Base-by-base conservation (phyloP, 2,329 filamentous ascomycete genomes). In the Camptophora hylomeconis region DNA sequence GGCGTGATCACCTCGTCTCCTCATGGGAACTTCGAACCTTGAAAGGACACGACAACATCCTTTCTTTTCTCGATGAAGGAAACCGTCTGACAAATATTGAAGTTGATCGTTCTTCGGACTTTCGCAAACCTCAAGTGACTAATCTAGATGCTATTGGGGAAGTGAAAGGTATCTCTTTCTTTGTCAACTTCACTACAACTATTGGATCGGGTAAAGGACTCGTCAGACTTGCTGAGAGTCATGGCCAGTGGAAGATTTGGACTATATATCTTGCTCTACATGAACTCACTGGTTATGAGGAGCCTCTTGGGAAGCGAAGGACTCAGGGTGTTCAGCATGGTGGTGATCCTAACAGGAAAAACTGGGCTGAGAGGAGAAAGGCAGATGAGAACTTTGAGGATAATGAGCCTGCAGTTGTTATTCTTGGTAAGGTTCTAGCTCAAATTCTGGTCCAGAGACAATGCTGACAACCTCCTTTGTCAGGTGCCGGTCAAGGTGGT, bases 261-360 rank as follows among this genome's bases (percentile, higher is more conserved):
- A 74, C 71, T 2, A 42, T 80, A 0, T 79, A 71, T 43, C 80
- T 75, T 0, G 57, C 60, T 0, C 52, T 81, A 4, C 45, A 60
- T 2, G 61, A 67, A 20, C 38, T 81, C 4, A 65, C 56, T 3
- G 68, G 63, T 0, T 51, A 63, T 28, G 65, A 72, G 34, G 70
- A 79, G 46, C 37, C 41, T 0, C 45, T 59, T 1, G 56, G 61
- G 2, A 44, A 42, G 1, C 58, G 56, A 3, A 58, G 76, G 16
- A 62, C 69, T 0, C 54, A 54, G 12, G 76, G 76, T 0, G 70
- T 64, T 4, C 52, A 64, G 21, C 70, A 75, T 40, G 70, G 69
- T 0, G 60, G 54, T 4, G 57, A 61, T 29, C 47, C 51, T 0
- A 63, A 58, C 2, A 53, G 67, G 1, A 65, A 65, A 44, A 79